A percentile compares a stretch with the other conserved stretches of the same genome.
Evolutionary conservation across 2,329 filamentous ascomycete genomes (phyloP).

Genomic region (Sclerotinia subarctica): DNA sequence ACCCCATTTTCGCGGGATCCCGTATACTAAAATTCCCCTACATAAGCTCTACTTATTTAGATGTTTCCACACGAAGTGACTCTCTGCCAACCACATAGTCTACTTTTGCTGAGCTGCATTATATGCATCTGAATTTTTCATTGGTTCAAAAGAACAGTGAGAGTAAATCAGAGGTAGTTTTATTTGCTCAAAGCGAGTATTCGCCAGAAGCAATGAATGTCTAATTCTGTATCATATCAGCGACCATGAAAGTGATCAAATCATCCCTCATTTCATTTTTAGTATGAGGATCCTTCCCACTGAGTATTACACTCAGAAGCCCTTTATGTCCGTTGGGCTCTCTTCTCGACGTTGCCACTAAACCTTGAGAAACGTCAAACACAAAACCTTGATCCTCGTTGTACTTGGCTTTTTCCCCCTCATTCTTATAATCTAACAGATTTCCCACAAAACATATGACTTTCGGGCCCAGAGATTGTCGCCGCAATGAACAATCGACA

Average conservation of each 20-base stretch:
- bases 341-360: conserved; percentile 56
- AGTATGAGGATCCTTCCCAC: conserved; percentile 62
- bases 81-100: conserved; percentile 49
- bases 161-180: conserved; percentile 59
- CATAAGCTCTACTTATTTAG: no score
- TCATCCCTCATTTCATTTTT: conserved; percentile 59
- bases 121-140: conserved; percentile 48
- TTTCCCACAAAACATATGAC: not conserved
- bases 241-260: conserved; percentile 63
- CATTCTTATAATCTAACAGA: not conserved
- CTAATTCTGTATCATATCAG: conserved; percentile 25
- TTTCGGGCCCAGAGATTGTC: not conserved
- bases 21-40: no score
- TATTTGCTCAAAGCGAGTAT: conserved; percentile 52
- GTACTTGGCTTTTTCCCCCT: conserved; percentile 45
- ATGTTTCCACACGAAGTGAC: conserved; percentile 45
- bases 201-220: conserved; percentile 42
- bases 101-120: conserved; percentile 49
- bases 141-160: conserved; percentile 48
- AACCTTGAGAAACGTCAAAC: conserved; percentile 52
- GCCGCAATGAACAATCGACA: not conserved
- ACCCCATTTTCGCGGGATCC: no score
- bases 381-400: conserved; percentile 53
- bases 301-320: conserved; percentile 64
- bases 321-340: conserved; percentile 56